Base-by-base conservation (phyloP, 2,329 filamentous ascomycete species). In the Davidsoniella virescens region DNA sequence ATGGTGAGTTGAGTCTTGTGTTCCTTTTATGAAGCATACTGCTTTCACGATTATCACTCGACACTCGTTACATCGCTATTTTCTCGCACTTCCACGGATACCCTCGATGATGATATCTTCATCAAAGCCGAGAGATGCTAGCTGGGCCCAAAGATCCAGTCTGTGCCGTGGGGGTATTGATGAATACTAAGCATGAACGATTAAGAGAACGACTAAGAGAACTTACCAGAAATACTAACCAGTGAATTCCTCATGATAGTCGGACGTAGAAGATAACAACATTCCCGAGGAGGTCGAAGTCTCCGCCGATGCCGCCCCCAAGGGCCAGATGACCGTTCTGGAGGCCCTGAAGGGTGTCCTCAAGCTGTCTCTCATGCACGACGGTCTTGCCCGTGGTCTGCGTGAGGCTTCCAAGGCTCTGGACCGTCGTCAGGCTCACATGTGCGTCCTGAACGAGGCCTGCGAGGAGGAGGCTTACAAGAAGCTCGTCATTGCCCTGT, bases 401-500 rank as follows among this genome's bases (percentile, higher is more conserved):
- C 88, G 92, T 63, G 92, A 98, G 76, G 92, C 92, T 59, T 87
- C 84, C 76, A 98, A 98, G 80, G 90, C 92, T 58, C 87, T 98
- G 65, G 92, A 98, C 74, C 83, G 92, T 67, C 87, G 92, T 67
- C 86, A 98, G 76, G 92, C 92, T 55, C 92, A 98, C 78, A 96
- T 98, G 88, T 98, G 92, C 71, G 92, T 98, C 61, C 82, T 98
- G 64, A 98, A 98, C 82, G 92, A 98, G 82, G 83, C 84, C 61
- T 98, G 92, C 78, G 92, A 98, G 78, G 92, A 98, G 81, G 92
- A 98, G 74, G 90, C 92, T 61, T 98, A 98, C 81, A 98, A 98
- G 87, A 98, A 98, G 84, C 82, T 98, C 60, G 90, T 98, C 64
- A 85, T 96, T 62, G 92, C 92, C 57, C 84, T 98, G 55, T 98